Conservation (phyloP, 2,329 filamentous ascomycete genomes). For the Alternaria sp. region DNA sequence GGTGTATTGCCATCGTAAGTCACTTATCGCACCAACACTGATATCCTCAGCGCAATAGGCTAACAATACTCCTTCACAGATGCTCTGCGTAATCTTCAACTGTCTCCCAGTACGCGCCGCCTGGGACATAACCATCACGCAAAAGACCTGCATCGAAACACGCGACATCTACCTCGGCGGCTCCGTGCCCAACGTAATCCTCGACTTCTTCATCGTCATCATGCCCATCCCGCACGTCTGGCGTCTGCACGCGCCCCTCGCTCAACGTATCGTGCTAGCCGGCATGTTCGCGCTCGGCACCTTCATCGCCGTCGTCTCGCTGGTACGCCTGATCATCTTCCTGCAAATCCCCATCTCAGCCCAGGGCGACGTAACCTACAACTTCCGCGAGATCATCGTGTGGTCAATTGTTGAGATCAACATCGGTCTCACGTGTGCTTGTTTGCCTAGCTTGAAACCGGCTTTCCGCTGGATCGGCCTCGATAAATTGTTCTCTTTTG, state of each 20-base stretch:
- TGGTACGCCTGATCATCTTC: slow-evolving; percentile 32
- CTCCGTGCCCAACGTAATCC: slow-evolving; percentile 34
- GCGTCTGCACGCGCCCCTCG: slow-evolving; percentile 28
- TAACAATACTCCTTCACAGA: slow-evolving; percentile 6
- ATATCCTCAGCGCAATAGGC: neutral
- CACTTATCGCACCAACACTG: neutral
- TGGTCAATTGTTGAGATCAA: slow-evolving; percentile 36
- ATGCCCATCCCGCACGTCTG: slow-evolving; percentile 36
- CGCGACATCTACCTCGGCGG: slow-evolving; percentile 29
- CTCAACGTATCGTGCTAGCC: slow-evolving; percentile 28
- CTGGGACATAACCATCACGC: slow-evolving; percentile 30
- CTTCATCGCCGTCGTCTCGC: slow-evolving; percentile 31
- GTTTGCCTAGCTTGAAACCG: slow-evolving; percentile 29
- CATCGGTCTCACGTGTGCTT: slow-evolving; percentile 31
- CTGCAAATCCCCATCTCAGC: slow-evolving; percentile 27
- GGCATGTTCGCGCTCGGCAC: slow-evolving; percentile 34
- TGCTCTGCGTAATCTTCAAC: slow-evolving; percentile 25
- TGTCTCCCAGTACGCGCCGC: slow-evolving; percentile 26
- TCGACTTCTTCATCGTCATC: slow-evolving; percentile 28
- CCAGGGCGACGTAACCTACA: slow-evolving; percentile 29
- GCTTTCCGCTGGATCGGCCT: slow-evolving; percentile 22
- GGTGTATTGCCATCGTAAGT: slow-evolving; percentile 28
- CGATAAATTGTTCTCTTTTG: slow-evolving; percentile 27
- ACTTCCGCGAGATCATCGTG: slow-evolving; percentile 34
- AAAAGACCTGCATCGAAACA: slow-evolving; percentile 26